Evolutionary conservation across 1,284 basidiomycete genomes (phyloP), one percentile per base, ranked within the genome.

Genomic region (Pseudozyma hubeiensis): DNA sequence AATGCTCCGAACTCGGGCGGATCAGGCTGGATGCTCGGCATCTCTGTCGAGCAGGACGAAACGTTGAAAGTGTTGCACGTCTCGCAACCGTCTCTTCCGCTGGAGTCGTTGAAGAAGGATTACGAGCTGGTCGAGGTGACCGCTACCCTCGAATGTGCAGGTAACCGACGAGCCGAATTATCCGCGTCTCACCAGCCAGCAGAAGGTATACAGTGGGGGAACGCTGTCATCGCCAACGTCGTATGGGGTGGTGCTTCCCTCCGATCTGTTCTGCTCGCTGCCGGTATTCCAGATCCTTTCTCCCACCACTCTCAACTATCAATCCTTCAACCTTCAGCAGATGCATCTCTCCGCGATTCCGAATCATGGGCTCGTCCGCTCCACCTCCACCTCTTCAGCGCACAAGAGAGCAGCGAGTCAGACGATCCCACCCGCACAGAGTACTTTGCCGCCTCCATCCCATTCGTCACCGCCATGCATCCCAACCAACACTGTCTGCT

Each of bases 71-170:
- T 48, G 0, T n/a, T 56, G 8, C 31, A 17, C 5, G 1, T 49
- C 1, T 34, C 24, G 5, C 31, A 33, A n/a, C 45, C 34, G 2
- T 37, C 29, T 10, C 40, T 62, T 1, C 46, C 54, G 7, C 53
- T 77, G 13, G 57, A 55, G 3, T 40, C 54, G n/a, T 40, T 77
- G 8, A 49, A 74, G 49, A 16, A 34, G 10, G 34, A 54, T 8
- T 51, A 58, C 40, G 29, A 44, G 9, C 50, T 53, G 5, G 39
- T 56, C 39, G 51, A 64, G 29, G 57, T 78, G 7, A 47, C 64
- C 5, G 75, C 77, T 14, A 74, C 71, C 1, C 61, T 79, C 37
- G 76, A 79, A 46, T 79, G 77, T 24, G 77, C 77, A 7, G 76
- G 76, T 0, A 79, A 79, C 34, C 55, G 77, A n/a, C 43, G 76